These are phyloP conservation scores for Paramecium sonneborni DNA, from an alignment of 73 alveolate genomes.

Conservation along the genomic window DNA sequence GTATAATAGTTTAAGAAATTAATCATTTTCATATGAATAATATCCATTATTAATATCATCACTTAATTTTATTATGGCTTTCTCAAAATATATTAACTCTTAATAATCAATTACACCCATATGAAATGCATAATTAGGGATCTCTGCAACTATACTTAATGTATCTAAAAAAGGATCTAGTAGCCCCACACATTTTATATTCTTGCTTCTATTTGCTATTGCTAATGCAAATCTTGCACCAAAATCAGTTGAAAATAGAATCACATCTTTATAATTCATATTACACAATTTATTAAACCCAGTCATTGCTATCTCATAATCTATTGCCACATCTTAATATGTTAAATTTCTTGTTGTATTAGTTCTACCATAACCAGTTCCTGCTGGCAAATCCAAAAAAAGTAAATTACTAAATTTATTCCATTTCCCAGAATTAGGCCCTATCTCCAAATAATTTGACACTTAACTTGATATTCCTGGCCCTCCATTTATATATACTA, in stretches of 20 bases:
- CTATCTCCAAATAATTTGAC: constrained; percentile 40
- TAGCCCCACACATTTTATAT: background rate
- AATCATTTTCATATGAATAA: background rate
- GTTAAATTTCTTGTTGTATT: background rate
- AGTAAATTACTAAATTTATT: background rate
- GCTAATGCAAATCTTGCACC: constrained; percentile 33
- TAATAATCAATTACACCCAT: constrained; percentile 40
- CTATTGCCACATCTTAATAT: background rate
- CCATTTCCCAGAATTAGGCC: constrained; percentile 21
- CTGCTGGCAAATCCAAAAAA: constrained; percentile 51
- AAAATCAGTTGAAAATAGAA: constrained; percentile 19
- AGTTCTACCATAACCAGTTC: constrained; percentile 52
- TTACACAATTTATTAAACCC: background rate
- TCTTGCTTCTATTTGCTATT: background rate
- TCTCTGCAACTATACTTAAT: background rate
- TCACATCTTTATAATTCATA: background rate
- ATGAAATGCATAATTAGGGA: constrained; percentile 30
- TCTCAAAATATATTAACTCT: constrained; percentile 6
- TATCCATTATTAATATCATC: background rate
- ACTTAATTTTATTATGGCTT: background rate
- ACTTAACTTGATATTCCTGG: constrained; percentile 40
- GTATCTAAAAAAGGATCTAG: constrained; percentile 24
- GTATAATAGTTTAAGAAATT: background rate
- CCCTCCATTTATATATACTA: constrained; percentile 28
- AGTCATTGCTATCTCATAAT: background rate